A percentile compares a stretch with the other conserved stretches of the same genome.
phyloP scores from a whole-genome alignment of 306 rosid species.

The Fragaria ananassa region DNA sequence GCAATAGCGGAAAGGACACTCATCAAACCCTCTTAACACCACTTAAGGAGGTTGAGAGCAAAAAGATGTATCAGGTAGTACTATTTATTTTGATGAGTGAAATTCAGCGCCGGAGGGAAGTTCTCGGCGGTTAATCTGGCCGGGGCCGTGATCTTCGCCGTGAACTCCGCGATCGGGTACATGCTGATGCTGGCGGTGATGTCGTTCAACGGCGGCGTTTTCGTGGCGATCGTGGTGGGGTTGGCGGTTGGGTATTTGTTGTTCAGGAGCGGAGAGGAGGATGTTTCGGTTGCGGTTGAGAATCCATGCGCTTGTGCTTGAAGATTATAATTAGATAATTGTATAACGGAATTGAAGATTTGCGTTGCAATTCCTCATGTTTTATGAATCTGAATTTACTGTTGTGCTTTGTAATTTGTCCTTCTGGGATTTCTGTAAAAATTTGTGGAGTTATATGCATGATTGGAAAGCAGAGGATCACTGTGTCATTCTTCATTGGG shows the following conservation, averaged over 20 bases:
- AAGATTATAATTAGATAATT: background rate
- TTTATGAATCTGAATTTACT: constrained; percentile 3
- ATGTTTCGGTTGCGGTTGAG: constrained; percentile 40
- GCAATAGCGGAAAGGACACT: too few relatives aligned
- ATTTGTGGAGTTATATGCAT: background rate
- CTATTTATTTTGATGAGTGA: background rate
- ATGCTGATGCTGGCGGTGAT: constrained; percentile 79
- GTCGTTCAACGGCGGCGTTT: constrained; percentile 92
- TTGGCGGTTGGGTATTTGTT: constrained; percentile 63
- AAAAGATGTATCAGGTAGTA: too few relatives aligned
- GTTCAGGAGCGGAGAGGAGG: constrained; percentile 63
- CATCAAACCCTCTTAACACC: too few relatives aligned
- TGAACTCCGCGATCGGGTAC: constrained; percentile 85
- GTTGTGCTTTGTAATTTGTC: background rate
- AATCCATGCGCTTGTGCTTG: constrained; percentile 86
- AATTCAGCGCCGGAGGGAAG: constrained; percentile 19
- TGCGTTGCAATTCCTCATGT: background rate
- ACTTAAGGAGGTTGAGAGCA: too few relatives aligned
- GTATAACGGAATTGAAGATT: background rate
- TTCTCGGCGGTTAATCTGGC: constrained; percentile 37
- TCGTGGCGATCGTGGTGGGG: constrained; percentile 68
- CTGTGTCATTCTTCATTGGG: background rate
- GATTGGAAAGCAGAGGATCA: background rate
- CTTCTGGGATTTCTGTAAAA: background rate
- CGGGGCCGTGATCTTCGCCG: constrained; percentile 62